Conservation (phyloP, 2,329 filamentous ascomycete genomes). For the Dryadomyces quercus-mongolicae region DNA sequence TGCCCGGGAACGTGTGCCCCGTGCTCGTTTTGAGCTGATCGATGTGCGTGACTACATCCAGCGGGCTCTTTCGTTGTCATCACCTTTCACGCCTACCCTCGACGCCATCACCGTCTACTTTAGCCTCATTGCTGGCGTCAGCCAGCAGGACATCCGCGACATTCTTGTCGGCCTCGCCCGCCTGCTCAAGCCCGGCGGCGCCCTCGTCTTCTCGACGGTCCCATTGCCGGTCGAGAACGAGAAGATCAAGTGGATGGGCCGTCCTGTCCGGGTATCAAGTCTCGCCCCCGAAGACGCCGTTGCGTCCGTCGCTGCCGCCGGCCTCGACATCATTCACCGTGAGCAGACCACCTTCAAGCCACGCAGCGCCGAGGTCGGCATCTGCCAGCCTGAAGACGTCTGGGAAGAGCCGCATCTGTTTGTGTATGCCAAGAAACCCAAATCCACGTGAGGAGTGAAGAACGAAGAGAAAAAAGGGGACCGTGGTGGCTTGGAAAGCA, state of each 20-base stretch:
- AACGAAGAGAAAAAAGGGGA: neutral
- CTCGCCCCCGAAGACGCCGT: constrained; percentile 13
- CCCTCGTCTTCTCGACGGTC: constrained; percentile 27
- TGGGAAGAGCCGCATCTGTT: constrained; percentile 19
- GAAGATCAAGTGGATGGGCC: constrained; percentile 17
- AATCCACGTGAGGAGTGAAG: neutral
- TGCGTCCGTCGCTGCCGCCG: constrained; percentile 9
- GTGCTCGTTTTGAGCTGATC: constrained; percentile 14
- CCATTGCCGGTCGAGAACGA: constrained; percentile 14
- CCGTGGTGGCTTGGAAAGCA: no score
- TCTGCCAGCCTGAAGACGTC: constrained; percentile 15
- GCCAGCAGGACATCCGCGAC: constrained; percentile 15
- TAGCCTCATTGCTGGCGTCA: constrained; percentile 16
- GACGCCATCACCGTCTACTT: constrained; percentile 17
- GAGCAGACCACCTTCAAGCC: constrained; percentile 12
- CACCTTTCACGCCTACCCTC: neutral
- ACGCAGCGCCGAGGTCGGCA: constrained; percentile 14
- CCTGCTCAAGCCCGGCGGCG: constrained; percentile 21
- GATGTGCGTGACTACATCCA: constrained; percentile 14
- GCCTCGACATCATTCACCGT: constrained; percentile 12
- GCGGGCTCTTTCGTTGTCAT: constrained; percentile 1
- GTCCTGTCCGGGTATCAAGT: constrained; percentile 15
- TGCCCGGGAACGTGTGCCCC: constrained; percentile 14
- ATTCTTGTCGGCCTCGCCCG: constrained; percentile 15
- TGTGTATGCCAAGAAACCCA: constrained; percentile 16